Base-by-base conservation (phyloP, 2,329 filamentous ascomycete species). In the Fusarium sp. region DNA sequence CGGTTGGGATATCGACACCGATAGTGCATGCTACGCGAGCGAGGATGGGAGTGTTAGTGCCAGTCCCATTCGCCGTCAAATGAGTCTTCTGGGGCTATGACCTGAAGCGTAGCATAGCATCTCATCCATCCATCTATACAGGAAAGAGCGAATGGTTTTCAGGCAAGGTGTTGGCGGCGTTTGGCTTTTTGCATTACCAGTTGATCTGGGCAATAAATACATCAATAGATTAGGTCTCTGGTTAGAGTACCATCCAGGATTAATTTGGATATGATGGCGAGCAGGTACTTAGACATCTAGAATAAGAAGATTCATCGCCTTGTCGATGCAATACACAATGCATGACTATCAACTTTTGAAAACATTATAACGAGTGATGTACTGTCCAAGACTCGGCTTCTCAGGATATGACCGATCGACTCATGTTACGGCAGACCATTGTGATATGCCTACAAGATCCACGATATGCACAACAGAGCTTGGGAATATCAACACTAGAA, bases 1-100 rank as follows among this genome's bases (percentile, higher is more conserved):
- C 8, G 89, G 92, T 65, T 98, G 96, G 90, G 96, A 99, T 77
- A 98, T 99, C 72, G 96, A 98, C 79, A 95, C 96, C 30, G 95
- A 97, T 73, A 90, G 88, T 48, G 89, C 86, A 39, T 90, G 85
- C 76, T 89, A 90, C 76, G 86, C 88, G 37, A 93, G 91, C 74
- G 91, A 94, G 78, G 91, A 93, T 65, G 90, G 88, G 53, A 91
- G 89, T 74, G 87, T 82, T 51, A 85, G 86, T 51, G 88, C 89
- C 14, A 92, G 90, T 74, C 91, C 91, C 7, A 82, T 93, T 70
- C 84, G 89, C 73, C 84, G 90, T 71, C 90, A 93, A 78, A 91
- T 93, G 90, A 92, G 90, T 78, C 81, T 93, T 71, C 78, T 93
- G 70, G 90, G 89, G 6, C 55, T 81, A 34, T 81, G 63, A 65